Percentiles rank a stretch among this genome's conserved stretches.
These are phyloP conservation scores for Phytophthora fragariae DNA, from an alignment of 352 stramenopile species.

Conservation along the genomic window DNA sequence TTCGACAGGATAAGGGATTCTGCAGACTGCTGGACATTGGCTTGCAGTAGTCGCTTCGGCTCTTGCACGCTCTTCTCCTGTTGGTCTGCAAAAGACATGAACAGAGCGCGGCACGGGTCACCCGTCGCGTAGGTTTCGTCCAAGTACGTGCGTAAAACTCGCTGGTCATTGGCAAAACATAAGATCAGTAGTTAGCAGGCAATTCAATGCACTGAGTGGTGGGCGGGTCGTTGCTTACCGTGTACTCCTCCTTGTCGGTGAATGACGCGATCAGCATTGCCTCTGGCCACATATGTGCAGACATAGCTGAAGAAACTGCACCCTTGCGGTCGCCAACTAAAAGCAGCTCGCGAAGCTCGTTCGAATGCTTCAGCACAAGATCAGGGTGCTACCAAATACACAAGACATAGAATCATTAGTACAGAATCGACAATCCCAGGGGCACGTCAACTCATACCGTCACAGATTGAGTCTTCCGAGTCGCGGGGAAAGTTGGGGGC, in stretches of 20 bases:
- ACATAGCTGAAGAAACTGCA: conserved; percentile 79
- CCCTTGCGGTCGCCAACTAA: conserved; percentile 80
- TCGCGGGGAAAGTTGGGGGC: conserved; percentile 49
- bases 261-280: conserved; percentile 89
- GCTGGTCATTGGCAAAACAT: conserved; percentile 33
- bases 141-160: conserved; percentile 79
- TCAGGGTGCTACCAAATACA: conserved; percentile 58
- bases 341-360: conserved; percentile 72
- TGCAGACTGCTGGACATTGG: conserved; percentile 35
- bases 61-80: conserved; percentile 89
- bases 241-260: conserved; percentile 89
- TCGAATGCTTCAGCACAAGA: conserved; percentile 53
- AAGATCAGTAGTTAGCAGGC: conserved; percentile 6
- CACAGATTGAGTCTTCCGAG: conserved; percentile 48
- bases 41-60: conserved; percentile 73
- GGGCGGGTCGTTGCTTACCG: conserved; percentile 36
- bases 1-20: conserved; percentile 67
- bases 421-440: neutral
- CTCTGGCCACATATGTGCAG: conserved; percentile 87
- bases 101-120: conserved; percentile 81
- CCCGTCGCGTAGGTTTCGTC: conserved; percentile 79
- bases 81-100: conserved; percentile 85
- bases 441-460: conserved; percentile 35
- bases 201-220: neutral
- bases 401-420: conserved; percentile 13